Evolutionary conservation across 257 asterid species (phyloP).

Genomic region (Coffea canephora): DNA sequence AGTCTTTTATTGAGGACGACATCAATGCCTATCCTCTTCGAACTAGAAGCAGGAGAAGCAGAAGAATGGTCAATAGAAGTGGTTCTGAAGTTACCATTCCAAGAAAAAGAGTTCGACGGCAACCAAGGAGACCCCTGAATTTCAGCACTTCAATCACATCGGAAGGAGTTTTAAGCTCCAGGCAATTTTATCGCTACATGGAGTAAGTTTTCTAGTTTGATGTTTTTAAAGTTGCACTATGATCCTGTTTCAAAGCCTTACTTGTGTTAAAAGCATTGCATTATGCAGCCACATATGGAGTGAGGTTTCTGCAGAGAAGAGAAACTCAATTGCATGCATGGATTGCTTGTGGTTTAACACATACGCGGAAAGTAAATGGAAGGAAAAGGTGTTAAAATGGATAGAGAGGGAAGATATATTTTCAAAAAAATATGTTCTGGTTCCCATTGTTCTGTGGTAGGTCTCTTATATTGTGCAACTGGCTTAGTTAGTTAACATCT

Average conservation of each 20-base stretch:
- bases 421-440: conserved; percentile 50
- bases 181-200: conserved; percentile 34
- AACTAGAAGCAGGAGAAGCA: conserved; percentile 24
- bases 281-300: conserved; percentile 54
- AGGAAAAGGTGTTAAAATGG: conserved; percentile 49
- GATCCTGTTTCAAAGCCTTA: neutral
- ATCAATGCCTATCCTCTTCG: conserved; percentile 2
- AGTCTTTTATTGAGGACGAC: neutral
- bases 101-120: conserved; percentile 31
- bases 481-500: neutral
- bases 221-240: neutral
- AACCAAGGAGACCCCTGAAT: conserved; percentile 25
- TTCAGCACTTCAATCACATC: conserved; percentile 9
- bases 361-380: conserved; percentile 23
- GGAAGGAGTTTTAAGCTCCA: conserved; percentile 39
- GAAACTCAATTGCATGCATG: conserved; percentile 33
- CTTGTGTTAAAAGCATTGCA: neutral
- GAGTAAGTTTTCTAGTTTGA: conserved; percentile 31
- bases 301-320: conserved; percentile 42
- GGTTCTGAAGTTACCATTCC: conserved; percentile 30
- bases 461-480: conserved; percentile 18
- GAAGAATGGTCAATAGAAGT: conserved; percentile 12
- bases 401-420: conserved; percentile 45
- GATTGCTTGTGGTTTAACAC: conserved; percentile 56
- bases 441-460: conserved; percentile 68